Conservation (phyloP, 2,329 filamentous ascomycete genomes). For the Celoporthe dispersa region DNA sequence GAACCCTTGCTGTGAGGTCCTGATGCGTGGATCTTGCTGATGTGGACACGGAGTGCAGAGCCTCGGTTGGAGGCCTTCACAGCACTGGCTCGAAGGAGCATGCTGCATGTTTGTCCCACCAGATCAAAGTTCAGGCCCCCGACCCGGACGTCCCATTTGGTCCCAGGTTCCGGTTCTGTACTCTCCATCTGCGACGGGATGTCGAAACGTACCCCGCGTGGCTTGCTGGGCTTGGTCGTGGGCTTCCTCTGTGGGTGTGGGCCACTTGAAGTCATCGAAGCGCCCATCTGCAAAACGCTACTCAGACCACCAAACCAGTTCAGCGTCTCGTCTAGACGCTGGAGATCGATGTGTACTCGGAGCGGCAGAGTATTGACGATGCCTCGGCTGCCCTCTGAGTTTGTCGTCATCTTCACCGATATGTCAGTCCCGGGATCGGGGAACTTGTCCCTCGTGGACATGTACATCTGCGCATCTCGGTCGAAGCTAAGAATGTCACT, state of each 20-base stretch:
- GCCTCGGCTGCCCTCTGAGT: slow-evolving; percentile 52
- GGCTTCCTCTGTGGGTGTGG: slow-evolving; percentile 57
- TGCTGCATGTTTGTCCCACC: slow-evolving; percentile 75
- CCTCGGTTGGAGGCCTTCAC: slow-evolving; percentile 80
- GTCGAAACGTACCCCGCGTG: slow-evolving; percentile 63
- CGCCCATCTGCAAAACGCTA: slow-evolving; percentile 85
- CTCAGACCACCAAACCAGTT: slow-evolving; percentile 90
- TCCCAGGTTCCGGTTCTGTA: slow-evolving; percentile 50
- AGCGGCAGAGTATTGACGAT: slow-evolving; percentile 79
- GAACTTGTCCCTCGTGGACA: slow-evolving; percentile 63
- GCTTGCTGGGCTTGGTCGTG: slow-evolving; percentile 45
- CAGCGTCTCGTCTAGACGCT: slow-evolving; percentile 82
- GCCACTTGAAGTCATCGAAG: slow-evolving; percentile 78
- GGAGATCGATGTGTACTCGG: slow-evolving; percentile 75
- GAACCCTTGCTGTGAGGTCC: slow-evolving; percentile 68
- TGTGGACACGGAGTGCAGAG: slow-evolving; percentile 71
- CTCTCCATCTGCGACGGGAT: slow-evolving; percentile 56
- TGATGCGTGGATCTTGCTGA: slow-evolving; percentile 75
- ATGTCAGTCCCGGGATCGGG: slow-evolving; percentile 62
- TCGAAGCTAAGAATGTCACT: slow-evolving; percentile 69
- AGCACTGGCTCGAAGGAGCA: slow-evolving; percentile 77
- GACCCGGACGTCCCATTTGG: slow-evolving; percentile 77
- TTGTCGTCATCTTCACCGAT: slow-evolving; percentile 55
- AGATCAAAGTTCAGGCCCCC: slow-evolving; percentile 78
- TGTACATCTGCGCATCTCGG: slow-evolving; percentile 58